Evolutionary conservation across 768 basidiomycete species (phyloP), one percentile per base, ranked within the genome.

Genomic region (Auricularia auricula-judae): DNA sequence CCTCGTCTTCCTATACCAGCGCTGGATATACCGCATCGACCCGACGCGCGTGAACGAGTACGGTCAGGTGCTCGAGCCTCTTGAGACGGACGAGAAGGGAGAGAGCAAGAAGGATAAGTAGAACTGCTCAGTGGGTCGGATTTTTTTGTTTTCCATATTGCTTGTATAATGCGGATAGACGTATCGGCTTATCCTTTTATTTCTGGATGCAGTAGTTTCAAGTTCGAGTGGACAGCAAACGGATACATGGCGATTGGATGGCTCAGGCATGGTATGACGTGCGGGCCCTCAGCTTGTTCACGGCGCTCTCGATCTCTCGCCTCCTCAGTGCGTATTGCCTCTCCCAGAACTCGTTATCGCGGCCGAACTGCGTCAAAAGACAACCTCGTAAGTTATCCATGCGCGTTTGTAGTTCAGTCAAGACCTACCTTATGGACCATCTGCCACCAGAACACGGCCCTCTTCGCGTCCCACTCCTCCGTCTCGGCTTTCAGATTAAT

Each of bases 11-110:
- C 74, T 95, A 70, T 96, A 96, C 77, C 74, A 95, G 89, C 88
- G 93, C 64, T 99, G 91, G 90, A 98, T 98, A 75, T 99, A 99
- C 80, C 87, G 92, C 51, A 82, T 98, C 72, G 97, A 99, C 77
- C 89, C 87, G 70, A 91, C 89, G 69, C 89, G 97, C 69, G 84
- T 92, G 69, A 99, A 99, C 76, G 96, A 98, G 79, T 98, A 92
- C 74, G 95, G 95, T 54, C 91, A 96, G 76, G 88, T 93, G 21
- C 36, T 64, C 44, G 66, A 44, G 35, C 35, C 64, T 10, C 63
- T 65, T 0, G 47, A 64, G 36, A 63, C 44, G 21, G 63, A 53
- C 35, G 39, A 64, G 63, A 59, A 61, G 18, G 68, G 66, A 43
- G 64, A 69, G 62, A 62, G 63, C 7, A 70, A 71, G 65, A 70